These are phyloP conservation scores for Neurospora sp. DNA, from an alignment of 2,329 filamentous ascomycete species.

Conservation along the genomic window DNA sequence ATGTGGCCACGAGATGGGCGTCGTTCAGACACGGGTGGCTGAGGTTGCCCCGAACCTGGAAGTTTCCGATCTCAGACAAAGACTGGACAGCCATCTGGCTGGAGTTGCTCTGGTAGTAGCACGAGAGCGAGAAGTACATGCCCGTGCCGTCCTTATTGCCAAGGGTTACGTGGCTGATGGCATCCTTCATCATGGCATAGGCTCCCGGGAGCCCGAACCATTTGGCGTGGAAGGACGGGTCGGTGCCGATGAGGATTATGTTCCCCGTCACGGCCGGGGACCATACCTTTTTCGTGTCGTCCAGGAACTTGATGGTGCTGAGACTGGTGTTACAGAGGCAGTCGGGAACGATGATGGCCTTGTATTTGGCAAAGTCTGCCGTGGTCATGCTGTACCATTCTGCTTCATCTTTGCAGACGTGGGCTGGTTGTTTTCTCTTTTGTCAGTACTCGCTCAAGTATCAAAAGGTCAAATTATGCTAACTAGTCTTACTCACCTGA, in stretches of 20 bases:
- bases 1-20: conserved; percentile 29
- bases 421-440: conserved; percentile 18
- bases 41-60: conserved; percentile 28
- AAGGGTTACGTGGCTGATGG: conserved; percentile 26
- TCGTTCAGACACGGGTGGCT: conserved; percentile 27
- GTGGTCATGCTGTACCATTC: conserved; percentile 30
- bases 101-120: conserved; percentile 26
- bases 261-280: conserved; percentile 31
- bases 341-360: conserved; percentile 34
- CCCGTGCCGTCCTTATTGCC: conserved; percentile 23
- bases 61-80: conserved; percentile 27
- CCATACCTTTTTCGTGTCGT: conserved; percentile 29
- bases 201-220: conserved; percentile 21
- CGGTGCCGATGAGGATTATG: conserved; percentile 32
- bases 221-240: conserved; percentile 24
- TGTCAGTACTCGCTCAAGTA: background rate
- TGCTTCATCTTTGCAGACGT: conserved; percentile 23
- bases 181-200: conserved; percentile 27
- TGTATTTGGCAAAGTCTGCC: conserved; percentile 33
- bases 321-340: conserved; percentile 23
- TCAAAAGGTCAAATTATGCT: background rate
- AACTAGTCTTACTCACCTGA: conserved; percentile 7
- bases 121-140: conserved; percentile 32
- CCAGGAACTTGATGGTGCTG: conserved; percentile 26
- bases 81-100: conserved; percentile 14